Evolutionary conservation across 2,329 filamentous ascomycete genomes (phyloP), one percentile per base, ranked within the genome.

Genomic region (Aspergillus costaricaensis): DNA sequence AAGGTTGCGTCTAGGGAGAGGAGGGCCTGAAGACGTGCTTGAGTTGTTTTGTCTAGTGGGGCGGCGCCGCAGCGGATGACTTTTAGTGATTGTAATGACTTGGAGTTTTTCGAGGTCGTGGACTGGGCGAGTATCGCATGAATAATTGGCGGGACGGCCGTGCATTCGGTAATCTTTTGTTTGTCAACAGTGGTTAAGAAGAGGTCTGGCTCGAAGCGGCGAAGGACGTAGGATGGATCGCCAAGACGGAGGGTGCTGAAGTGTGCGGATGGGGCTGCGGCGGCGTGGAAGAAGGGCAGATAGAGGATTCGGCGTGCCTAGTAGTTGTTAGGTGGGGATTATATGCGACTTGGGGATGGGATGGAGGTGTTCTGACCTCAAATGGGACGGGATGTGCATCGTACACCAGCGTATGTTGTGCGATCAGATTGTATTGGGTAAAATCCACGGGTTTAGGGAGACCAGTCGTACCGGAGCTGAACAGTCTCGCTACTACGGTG

Each of bases 391-490:
- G 39, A 5, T 43, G 39, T 19, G 44, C 44, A 23, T 49, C 44
- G 10, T 49, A 27, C 19, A 54, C 21, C n/a, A 54, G n/a, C 27
- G 10, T 41, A 55, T 15, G 19, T 38, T 58, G 9, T 3, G 57
- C 60, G 3, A 64, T 57, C 9, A 64, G 48, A 38, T 64, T 64
- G 1, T 15, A 19, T 36, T 64, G 60, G 7, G 52, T 58, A 15
- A 64, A 36, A 44, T 57, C 59, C 10, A 60, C 62, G 5, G 66
- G 69, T 61, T 72, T 72, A 3, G 70, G 68, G 0, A 66, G 52
- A 4, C 69, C 69, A 0, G 70, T 71, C 7, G 70, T 72, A 1
- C 70, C 70, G 43, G 64, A 68, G 19, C 63, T 25, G 68, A 57
- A 60, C 61, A 68, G 15, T 51, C 55, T 7, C 55, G 44, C 14